Evolutionary conservation across 305 asterid genomes (phyloP), one percentile per base, ranked within the genome.

Genomic region (Fraxinus sp.): DNA sequence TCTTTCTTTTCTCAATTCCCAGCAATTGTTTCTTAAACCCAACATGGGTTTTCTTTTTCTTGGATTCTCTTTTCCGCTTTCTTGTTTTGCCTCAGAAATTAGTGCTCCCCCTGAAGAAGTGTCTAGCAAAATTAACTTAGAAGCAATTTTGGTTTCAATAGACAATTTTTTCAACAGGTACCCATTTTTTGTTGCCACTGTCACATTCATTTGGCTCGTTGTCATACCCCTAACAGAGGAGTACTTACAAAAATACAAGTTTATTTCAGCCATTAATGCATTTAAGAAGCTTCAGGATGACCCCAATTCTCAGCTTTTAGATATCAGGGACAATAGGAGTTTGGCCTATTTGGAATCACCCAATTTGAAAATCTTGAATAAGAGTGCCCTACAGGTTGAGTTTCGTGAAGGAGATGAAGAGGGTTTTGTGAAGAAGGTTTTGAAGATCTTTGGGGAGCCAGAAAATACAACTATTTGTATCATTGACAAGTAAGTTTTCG

Each of bases 101-200:
- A n/a, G 79, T 30, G 39, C 82, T 75, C 82, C 91, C 77, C 35
- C 89, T 7, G 93, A 89, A 83, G 90, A 91, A 52, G 84, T 83
- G 68, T 43, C 98, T 74, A 82, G 77, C 84, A 94, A 82, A 81
- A 91, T 94, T 77, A 90, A 87, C 89, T 80, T 96, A 88, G 99
- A 96, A 80, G 91, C 95, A 32, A 80, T 94, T 70, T 52, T 94
- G 87, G 88, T 93, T 68, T 90, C 98, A n/a, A 88, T 96, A 81
- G 99, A 96, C 41, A 86, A 91, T 9, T 94, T 96, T 70, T 91
- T 92, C 90, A 93, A 36, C 55, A 92, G 84, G 82, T 87, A 94
- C 85, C 99, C 99, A 0, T 93, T 96, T 73, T 94, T 96, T 86
- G 98, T 93, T 75, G 90, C 93, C 10, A 91, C 97, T 0, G 93